Evolutionary conservation across 495 filamentous ascomycete genomes (phyloP), one percentile per base, ranked within the genome.

Genomic region (Physcia stellaris): DNA sequence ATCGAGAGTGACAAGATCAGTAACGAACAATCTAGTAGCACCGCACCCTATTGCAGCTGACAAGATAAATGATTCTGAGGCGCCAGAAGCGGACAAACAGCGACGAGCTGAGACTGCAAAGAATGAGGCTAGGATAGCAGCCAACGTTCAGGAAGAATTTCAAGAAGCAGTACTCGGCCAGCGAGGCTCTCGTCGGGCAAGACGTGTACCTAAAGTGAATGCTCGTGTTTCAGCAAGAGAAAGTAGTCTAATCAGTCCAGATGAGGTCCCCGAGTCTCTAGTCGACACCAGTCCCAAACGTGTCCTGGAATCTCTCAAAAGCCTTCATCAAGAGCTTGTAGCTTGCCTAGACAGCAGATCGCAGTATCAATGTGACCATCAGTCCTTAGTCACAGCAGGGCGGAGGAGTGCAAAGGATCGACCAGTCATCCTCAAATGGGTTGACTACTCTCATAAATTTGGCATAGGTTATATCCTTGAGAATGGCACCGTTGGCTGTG

Each of bases 361-460:
- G n/a, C n/a, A n/a, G n/a, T n/a, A n/a, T n/a, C n/a, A n/a, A n/a
- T n/a, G n/a, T n/a, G n/a, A n/a, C n/a, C n/a, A n/a, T n/a, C n/a
- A n/a, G n/a, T n/a, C n/a, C n/a, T n/a, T n/a, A n/a, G n/a, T n/a
- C n/a, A n/a, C n/a, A 15, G 10, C 5, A 1, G 7, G 12, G 22
- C n/a, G 35, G 20, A 40, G 13, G 26, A 12, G 18, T 30, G 17
- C n/a, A 9, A 13, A 32, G 4, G 13, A n/a, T 18, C 50, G 47
- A 12, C 46, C 50, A 7, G 47, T 53, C 9, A 81, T 93, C 17
- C 78, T 86, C 17, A 90, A 88, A 53, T 93, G 85, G 85, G 85
- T 93, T n/a, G 85, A 93, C 49, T 93, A 90, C 48, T 86, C 84
- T 19, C 90, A 90, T 56, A 83, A 84, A 47, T 87, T 86, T 49